These are phyloP conservation scores for Hanseniaspora valbyensis DNA, from an alignment of 805 yeast species.

Conservation along the genomic window DNA sequence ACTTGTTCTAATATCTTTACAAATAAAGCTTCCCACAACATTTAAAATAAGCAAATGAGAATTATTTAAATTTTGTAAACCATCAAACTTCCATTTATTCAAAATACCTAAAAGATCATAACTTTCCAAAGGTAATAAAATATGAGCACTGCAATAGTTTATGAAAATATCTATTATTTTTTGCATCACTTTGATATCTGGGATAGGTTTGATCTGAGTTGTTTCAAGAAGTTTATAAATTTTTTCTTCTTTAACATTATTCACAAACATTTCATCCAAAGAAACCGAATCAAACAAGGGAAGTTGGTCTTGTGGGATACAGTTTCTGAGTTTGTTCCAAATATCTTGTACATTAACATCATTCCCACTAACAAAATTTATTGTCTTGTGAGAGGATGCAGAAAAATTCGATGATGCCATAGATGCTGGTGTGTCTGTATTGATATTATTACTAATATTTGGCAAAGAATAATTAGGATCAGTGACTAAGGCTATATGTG, in stretches of 20 bases:
- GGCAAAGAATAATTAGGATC: no score
- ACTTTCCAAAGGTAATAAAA: constrained; percentile 10
- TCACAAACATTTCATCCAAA: background rate
- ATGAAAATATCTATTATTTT: constrained; percentile 5
- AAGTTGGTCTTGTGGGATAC: background rate
- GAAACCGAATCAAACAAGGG: constrained; percentile 6
- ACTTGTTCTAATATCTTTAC: background rate
- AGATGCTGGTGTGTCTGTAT: no score
- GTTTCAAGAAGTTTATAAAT: constrained; percentile 1
- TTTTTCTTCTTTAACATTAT: background rate
- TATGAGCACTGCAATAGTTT: background rate
- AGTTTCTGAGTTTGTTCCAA: background rate
- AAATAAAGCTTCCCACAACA: background rate
- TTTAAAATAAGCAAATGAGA: constrained; percentile 13
- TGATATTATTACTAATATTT: no score
- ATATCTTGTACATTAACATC: background rate
- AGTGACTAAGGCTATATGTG: background rate
- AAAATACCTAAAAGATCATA: constrained; percentile 14
- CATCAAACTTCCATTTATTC: constrained; percentile 14
- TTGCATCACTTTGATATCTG: constrained; percentile 4
- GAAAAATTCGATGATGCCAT: no score
- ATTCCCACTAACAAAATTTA: background rate
- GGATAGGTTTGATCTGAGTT: background rate
- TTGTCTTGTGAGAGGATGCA: background rate
- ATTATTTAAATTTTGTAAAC: constrained; percentile 10